These are phyloP conservation scores for Vaccinium corymbosum DNA, from an alignment of 148 eudicot genomes.

Conservation along the genomic window DNA sequence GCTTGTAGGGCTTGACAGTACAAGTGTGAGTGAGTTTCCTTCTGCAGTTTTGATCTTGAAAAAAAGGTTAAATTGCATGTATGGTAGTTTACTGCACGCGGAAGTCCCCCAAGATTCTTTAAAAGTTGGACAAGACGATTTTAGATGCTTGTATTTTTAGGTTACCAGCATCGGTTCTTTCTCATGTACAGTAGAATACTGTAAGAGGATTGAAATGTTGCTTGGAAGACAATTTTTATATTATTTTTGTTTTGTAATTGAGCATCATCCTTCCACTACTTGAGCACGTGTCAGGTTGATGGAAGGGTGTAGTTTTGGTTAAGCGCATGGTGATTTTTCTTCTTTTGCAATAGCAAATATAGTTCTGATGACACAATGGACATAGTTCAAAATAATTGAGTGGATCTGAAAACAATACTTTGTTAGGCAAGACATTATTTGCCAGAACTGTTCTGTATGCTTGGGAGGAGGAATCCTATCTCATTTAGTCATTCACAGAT, in stretches of 20 bases:
- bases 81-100: background rate
- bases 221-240: background rate
- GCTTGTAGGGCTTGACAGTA: background rate
- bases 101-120: background rate
- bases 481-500: background rate
- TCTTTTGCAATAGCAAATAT: background rate
- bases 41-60: background rate
- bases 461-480: background rate
- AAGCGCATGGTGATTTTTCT: background rate
- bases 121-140: background rate
- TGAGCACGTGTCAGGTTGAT: background rate
- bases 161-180: background rate
- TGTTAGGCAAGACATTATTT: background rate
- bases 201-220: background rate
- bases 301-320: background rate
- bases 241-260: background rate
- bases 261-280: constrained; percentile 1
- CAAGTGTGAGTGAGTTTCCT: background rate
- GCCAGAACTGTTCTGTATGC: background rate
- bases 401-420: background rate
- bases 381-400: background rate
- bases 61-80: background rate
- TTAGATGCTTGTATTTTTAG: background rate
- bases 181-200: background rate
- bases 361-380: background rate